Percentiles rank a stretch among this genome's conserved stretches.
Conservation (phyloP, 169 alveolate species). For the Plasmodium vivax region DNA sequence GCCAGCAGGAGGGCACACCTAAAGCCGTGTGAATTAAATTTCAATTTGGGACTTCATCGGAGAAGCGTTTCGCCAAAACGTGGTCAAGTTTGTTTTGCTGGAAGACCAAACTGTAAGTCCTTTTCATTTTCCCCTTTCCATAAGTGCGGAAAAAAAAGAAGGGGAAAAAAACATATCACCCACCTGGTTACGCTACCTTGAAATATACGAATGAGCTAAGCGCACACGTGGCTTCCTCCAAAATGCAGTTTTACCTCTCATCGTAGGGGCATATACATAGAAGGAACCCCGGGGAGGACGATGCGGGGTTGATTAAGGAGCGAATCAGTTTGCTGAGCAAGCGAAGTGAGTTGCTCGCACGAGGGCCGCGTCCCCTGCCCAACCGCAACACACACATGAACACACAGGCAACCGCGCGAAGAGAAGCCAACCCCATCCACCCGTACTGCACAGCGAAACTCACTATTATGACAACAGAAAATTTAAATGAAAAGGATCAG, state of each 20-base stretch:
- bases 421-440: not conserved
- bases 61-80: not conserved
- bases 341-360: not conserved
- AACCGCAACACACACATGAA: not conserved
- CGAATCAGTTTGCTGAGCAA: not conserved
- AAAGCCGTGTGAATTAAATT: not conserved
- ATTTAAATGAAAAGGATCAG: constrained; percentile 16
- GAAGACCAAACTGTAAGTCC: not conserved
- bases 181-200: not conserved
- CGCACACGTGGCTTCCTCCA: not conserved
- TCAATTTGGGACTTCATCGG: not conserved
- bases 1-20: not conserved
- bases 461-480: not conserved
- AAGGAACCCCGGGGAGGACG: not conserved
- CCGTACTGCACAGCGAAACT: not conserved
- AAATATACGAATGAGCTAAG: not conserved
- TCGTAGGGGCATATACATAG: not conserved
- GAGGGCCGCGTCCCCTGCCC: not conserved
- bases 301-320: not conserved
- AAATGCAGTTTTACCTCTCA: not conserved
- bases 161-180: not conserved
- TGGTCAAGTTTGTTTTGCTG: not conserved
- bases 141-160: too few relatives aligned
- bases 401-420: not conserved
- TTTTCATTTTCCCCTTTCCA: not conserved